Base-by-base conservation (phyloP, 2,329 filamentous ascomycete genomes). In the Ophiostoma novo-ulmi region DNA sequence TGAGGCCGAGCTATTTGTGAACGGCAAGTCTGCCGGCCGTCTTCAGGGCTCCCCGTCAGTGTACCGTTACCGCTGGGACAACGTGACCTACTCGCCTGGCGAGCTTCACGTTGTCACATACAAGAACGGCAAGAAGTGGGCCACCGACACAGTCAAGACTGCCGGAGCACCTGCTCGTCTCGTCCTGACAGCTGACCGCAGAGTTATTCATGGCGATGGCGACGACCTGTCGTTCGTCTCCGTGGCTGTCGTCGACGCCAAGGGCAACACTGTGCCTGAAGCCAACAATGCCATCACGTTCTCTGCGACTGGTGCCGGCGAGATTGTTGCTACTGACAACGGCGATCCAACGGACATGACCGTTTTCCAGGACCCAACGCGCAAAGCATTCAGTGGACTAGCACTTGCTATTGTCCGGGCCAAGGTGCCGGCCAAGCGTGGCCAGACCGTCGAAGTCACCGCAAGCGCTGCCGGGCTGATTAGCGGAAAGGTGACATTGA, bases 21-120 rank as follows among this genome's bases (percentile, higher is more conserved):
- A 86, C 69, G 83, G 82, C 2, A 73, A 79, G 58, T 84, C 82
- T 0, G 78, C 78, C 3, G 85, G 85, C 1, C 76, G 80, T 0
- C 73, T 78, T 71, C 79, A 76, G 71, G 31, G 8, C 8, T 77
- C 70, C 0, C 67, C 77, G 44, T 77, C 74, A 17, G 75, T 78
- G n/a, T 86, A 85, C 73, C 81, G 84, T 22, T 82, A 86, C 74
- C 81, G 85, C 3, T 87, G 84, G 84, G 83, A 87, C 73, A 76
- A 82, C 1, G 80, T 86, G 1, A 75, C 76, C 1, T 87, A 86
- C 73, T 72, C 80, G 58, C 77, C 84, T 0, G 85, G 85, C 7
- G 79, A 84, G 65, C 71, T 86, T 31, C 75, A 74, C 26, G 84
- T 85, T 1, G 79, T 82, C 1, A 77, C 82, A 0, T 86, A 82